Conservation (phyloP, 176 grass and related monocot genomes). For the Lolium perenne region DNA sequence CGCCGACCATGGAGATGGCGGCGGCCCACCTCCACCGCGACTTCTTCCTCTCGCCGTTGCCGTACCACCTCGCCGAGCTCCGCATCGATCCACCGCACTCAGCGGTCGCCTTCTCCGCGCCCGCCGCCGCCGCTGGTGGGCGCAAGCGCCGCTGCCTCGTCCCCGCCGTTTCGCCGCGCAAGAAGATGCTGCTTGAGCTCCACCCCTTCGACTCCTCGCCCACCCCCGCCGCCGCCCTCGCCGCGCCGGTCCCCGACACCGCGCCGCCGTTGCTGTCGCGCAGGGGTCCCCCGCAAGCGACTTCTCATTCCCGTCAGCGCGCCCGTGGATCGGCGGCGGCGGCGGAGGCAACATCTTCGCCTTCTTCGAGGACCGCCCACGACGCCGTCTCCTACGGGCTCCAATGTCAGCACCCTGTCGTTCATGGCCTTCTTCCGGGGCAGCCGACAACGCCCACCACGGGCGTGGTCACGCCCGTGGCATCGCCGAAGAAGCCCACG, state of each 20-base stretch:
- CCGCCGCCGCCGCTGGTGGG: background rate
- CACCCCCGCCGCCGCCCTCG: background rate
- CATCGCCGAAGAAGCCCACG: background rate
- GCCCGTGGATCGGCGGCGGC: slow-evolving; percentile 1
- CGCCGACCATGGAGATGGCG: slow-evolving; percentile 2
- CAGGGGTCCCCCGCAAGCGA: slow-evolving; percentile 8
- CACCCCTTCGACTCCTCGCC: slow-evolving; percentile 15
- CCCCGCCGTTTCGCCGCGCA: slow-evolving; percentile 14
- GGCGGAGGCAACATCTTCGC: slow-evolving; percentile 15
- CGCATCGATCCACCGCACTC: slow-evolving; percentile 19
- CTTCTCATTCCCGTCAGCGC: slow-evolving; percentile 22
- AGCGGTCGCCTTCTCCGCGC: slow-evolving; percentile 10
- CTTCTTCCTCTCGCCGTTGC: slow-evolving; percentile 21
- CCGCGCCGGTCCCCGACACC: background rate
- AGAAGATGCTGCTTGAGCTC: slow-evolving; percentile 33
- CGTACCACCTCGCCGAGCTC: slow-evolving; percentile 22
- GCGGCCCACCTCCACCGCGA: slow-evolving; percentile 6
- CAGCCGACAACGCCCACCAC: slow-evolving; percentile 14
- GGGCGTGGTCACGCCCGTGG: background rate
- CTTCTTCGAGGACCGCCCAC: background rate
- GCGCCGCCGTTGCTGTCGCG: slow-evolving; percentile 20
- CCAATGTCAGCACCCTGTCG: background rate
- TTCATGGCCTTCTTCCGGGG: slow-evolving; percentile 1
- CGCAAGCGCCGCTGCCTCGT: slow-evolving; percentile 36
- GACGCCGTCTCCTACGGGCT: slow-evolving; percentile 26